These are phyloP conservation scores for Brassica nigra DNA, from an alignment of 345 rosid species.

Conservation along the genomic window DNA sequence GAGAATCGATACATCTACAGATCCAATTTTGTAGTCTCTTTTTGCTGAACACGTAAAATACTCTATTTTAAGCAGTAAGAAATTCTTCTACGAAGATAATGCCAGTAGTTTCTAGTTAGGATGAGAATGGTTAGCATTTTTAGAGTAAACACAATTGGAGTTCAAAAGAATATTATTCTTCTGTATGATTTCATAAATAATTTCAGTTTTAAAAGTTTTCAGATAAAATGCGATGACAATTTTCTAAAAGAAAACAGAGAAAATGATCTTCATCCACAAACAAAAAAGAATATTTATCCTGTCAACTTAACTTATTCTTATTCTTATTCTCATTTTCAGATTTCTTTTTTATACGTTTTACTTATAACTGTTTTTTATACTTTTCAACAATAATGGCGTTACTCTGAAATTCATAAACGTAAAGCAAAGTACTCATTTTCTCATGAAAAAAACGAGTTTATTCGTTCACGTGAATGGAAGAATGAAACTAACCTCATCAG, in stretches of 20 bases:
- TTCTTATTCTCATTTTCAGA: background rate
- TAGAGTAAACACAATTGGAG: background rate
- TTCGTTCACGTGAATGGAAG: background rate
- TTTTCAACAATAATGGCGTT: background rate
- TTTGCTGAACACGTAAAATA: background rate
- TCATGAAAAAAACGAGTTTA: background rate
- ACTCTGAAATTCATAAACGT: background rate
- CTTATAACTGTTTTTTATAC: background rate
- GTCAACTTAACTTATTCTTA: background rate
- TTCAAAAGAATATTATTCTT: background rate
- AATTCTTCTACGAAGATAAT: background rate
- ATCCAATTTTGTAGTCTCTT: background rate
- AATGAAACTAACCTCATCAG: constrained; percentile 46
- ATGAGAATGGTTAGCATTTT: background rate
- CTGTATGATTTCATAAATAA: background rate
- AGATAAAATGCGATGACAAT: background rate
- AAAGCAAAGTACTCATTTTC: background rate
- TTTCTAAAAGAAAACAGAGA: background rate
- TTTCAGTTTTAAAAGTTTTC: background rate
- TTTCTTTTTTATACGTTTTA: background rate
- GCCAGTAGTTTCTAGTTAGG: background rate
- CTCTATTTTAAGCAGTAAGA: background rate
- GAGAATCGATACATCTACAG: constrained; percentile 9
- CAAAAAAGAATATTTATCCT: background rate
- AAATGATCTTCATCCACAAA: background rate